Conservation (phyloP, 768 basidiomycete genomes). For the Clitopilus passeckerianus region DNA sequence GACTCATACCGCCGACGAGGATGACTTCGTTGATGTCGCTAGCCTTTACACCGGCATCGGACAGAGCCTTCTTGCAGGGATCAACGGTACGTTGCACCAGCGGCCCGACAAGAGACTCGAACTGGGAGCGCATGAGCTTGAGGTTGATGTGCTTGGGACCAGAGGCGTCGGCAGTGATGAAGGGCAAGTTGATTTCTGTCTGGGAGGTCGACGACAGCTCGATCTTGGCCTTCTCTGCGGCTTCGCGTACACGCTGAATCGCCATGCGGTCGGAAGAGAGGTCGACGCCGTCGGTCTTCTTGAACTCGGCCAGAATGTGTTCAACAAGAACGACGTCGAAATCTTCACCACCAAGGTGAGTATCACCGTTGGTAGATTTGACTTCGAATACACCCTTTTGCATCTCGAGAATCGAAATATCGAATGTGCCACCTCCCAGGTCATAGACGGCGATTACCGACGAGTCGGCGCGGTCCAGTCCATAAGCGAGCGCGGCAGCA, state of each 20-base stretch:
- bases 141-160: constrained; percentile 98
- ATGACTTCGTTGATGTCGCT: constrained; percentile 95
- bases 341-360: constrained; percentile 94
- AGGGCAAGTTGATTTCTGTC: constrained; percentile 96
- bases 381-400: constrained; percentile 99
- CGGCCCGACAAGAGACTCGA: constrained; percentile 79
- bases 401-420: constrained; percentile 99
- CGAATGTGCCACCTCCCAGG: constrained; percentile 97
- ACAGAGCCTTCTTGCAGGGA: constrained; percentile 96
- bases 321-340: constrained; percentile 91
- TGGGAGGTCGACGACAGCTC: constrained; percentile 92
- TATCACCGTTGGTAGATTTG: constrained; percentile 99
- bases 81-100: constrained; percentile 89
- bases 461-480: constrained; percentile 84
- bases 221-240: constrained; percentile 99
- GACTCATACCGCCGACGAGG: constrained; percentile 97
- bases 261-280: constrained; percentile 89
- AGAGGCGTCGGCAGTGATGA: constrained; percentile 93
- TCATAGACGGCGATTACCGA: constrained; percentile 96
- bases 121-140: constrained; percentile 83
- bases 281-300: constrained; percentile 85
- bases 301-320: constrained; percentile 85
- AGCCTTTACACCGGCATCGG: constrained; percentile 89
- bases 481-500: constrained; percentile 96
- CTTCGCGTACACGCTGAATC: constrained; percentile 97